Evolutionary conservation across 2,329 filamentous ascomycete genomes (phyloP), one percentile per base, ranked within the genome.

Genomic region (Penicillium hordei): DNA sequence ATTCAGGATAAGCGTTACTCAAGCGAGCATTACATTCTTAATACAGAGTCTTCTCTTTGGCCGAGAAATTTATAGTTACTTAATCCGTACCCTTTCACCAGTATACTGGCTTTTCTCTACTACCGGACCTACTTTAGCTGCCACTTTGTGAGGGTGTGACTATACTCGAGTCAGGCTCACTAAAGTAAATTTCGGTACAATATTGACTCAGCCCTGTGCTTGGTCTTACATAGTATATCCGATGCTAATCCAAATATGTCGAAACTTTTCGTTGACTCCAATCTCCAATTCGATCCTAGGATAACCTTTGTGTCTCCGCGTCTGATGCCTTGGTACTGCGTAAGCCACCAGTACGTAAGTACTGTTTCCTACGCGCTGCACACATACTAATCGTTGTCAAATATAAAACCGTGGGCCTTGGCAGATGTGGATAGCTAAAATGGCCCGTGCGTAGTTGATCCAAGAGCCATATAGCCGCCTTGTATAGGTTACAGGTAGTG

Each of bases 1-100:
- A 34, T 48, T 53, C 23, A 29, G 42, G 25, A 45, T 21, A 53
- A 57, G 55, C 49, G 55, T 57, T 53, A 49, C 6, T 38, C 13
- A 48, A 48, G 55, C 49, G 55, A 48, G 42, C 42, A 57, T 53
- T 42, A 27, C 46, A 46, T 46, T 52, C 15, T 29, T 17, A 36
- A 33, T 31, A 51, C 19, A 5, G 45, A 48, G 31, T 36, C 45
- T 48, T 23, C 29, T 25, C 7, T 48, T 48, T 48, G 19, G 23
- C 13, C 5, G 15, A 36, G 13, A 36, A 36, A 48, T 25, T 9
- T 34, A 34, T 48, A 12, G 5, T 27, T 33, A 43, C 25, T 40
- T 48, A 33, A 34, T 42, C 12, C 7, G 9, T 54, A 17, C 7
- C 34, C 1, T 40, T 54, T 25, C n/a, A 29, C 38, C 5, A 6